A percentile compares a stretch with the other conserved stretches of the same genome.
Evolutionary conservation across 495 filamentous ascomycete species (phyloP).

Genomic region (Daldinia loculata): DNA sequence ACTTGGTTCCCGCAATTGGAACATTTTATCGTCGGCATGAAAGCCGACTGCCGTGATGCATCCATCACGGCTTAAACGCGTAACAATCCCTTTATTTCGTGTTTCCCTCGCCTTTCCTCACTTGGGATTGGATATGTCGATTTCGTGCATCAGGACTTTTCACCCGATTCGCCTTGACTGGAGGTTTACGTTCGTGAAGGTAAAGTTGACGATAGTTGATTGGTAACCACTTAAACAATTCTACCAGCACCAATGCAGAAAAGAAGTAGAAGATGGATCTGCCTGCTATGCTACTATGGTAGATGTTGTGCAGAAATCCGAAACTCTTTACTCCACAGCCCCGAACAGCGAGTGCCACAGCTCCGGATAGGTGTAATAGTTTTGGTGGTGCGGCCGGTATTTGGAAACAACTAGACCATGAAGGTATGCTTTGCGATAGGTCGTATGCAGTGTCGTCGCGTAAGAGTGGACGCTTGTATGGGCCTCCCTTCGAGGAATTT

Average conservation of each 20-base stretch:
- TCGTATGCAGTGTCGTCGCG: constrained; percentile 19
- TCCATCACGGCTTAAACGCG: constrained; percentile 53
- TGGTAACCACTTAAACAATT: constrained; percentile 6
- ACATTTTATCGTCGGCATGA: constrained; percentile 94
- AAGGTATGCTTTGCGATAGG: constrained; percentile 32
- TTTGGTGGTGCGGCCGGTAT: constrained; percentile 9
- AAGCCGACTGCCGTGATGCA: constrained; percentile 67
- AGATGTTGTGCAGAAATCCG: constrained; percentile 25
- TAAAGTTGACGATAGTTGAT: constrained; percentile 15
- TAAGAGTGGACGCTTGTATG: constrained; percentile 24
- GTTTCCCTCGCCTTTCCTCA: constrained; percentile 26
- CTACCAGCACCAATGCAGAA: constrained; percentile 9
- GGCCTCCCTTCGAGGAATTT: constrained; percentile 30
- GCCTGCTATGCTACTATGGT: constrained; percentile 9
- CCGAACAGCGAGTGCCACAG: constrained; percentile 10
- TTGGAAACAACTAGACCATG: constrained; percentile 2
- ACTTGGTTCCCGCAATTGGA: constrained; percentile 86
- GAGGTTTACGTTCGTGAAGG: constrained; percentile 5
- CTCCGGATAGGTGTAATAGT: constrained; percentile 10
- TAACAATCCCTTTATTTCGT: constrained; percentile 33
- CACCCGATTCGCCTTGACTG: constrained; percentile 13
- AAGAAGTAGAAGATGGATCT: constrained; percentile 8
- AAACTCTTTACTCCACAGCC: constrained; percentile 28
- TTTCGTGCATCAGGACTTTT: constrained; percentile 29
- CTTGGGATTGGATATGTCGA: constrained; percentile 7